Evolutionary conservation across 768 basidiomycete genomes (phyloP), one percentile per base, ranked within the genome.

Genomic region (Tulasnella sp.): DNA sequence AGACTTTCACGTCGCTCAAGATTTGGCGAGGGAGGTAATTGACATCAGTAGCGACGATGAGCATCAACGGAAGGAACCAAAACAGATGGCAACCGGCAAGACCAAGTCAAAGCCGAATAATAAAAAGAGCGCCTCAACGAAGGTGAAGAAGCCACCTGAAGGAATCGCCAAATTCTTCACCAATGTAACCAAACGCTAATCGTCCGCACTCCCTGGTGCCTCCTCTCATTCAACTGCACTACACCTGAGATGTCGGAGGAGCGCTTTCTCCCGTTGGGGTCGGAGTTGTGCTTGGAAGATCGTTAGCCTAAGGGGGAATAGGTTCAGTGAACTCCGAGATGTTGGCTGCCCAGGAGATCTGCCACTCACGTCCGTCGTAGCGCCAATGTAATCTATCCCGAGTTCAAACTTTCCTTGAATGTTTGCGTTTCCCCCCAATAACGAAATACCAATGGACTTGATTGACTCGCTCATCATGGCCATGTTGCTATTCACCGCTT

Each of bases 1-100:
- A 46, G 96, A 98, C 84, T 98, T 90, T 83, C 96, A 98, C 83
- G 90, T 95, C 81, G 96, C 96, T 0, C 87, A 91, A 81, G 92
- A 94, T 77, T 82, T 98, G 73, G 88, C 91, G 29, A 87, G 87
- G 35, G 85, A 86, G 75, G 77, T 51, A 67, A 37, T 78, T 80
- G 55, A 74, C 78, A 44, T 76, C 81, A 69, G 75, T 46, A 57
- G n/a, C 10, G 70, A 11, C 10, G 77, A 81, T 78, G 48, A 81
- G 71, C 23, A 55, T 18, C 44, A 57, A 44, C 61, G 61, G 61
- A 67, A 67, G 61, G 35, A 67, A 67, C 61, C 61, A 67, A 35
- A 44, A 44, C 44, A 44, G 44, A 44, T 35, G 61, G 29, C 32
- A 67, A 35, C 11, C 61, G 61, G 61, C 61, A 67, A 67, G 15